A percentile compares a stretch with the other conserved stretches of the same genome.
Conservation (phyloP, 441 rosid genomes). For the Erodium chrysanthum region DNA sequence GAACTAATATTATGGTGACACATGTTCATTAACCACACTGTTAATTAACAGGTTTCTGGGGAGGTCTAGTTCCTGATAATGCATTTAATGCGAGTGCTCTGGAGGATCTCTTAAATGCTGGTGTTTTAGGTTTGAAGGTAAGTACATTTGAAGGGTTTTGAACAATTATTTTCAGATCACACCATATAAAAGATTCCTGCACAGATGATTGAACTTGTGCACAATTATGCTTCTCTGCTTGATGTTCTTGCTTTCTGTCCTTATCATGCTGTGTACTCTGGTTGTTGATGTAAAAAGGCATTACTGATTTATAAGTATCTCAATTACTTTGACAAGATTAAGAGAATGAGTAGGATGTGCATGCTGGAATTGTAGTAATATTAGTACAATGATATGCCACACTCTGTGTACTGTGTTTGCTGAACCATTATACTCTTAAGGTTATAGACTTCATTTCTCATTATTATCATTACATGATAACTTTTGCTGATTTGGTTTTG, state of each 20-base stretch:
- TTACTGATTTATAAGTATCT: neutral
- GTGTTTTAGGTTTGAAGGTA: conserved; percentile 94
- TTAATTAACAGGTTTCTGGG: conserved; percentile 75
- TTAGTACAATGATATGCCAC: neutral
- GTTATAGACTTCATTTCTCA: no score
- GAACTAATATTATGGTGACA: conserved; percentile 15
- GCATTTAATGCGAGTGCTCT: conserved; percentile 61
- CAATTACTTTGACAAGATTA: neutral
- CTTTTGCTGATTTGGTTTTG: conserved; percentile 20
- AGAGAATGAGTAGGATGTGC: no score
- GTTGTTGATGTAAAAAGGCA: neutral
- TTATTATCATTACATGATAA: no score
- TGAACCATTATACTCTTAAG: neutral
- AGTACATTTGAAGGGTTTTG: conserved; percentile 3
- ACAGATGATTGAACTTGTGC: no score
- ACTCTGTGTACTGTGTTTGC: neutral
- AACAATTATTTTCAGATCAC: neutral
- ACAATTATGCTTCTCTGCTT: no score
- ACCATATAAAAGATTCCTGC: neutral
- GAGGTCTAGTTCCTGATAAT: conserved; percentile 92
- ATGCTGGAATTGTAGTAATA: neutral
- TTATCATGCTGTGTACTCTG: neutral
- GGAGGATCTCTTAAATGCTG: conserved; percentile 64
- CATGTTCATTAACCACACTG: conserved; percentile 7
- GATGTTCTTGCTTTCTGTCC: neutral